Conservation (phyloP, 352 stramenopile species). For the Globisporangium camurandrum region DNA sequence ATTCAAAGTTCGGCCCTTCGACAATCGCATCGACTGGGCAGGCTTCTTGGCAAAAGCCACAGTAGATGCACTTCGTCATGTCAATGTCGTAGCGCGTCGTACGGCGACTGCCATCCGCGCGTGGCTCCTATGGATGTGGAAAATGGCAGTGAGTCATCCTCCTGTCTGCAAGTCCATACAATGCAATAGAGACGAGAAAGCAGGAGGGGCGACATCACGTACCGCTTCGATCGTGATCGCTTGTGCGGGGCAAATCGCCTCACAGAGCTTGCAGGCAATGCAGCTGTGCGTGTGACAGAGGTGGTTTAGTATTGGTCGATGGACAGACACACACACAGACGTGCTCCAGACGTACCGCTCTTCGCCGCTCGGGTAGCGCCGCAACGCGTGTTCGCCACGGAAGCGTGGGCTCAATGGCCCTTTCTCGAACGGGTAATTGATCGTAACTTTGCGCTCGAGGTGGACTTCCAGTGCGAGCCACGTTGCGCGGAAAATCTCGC, state of each 20-base stretch:
- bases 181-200: constrained; percentile 2
- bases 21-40: constrained; percentile 99
- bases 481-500: constrained; percentile 68
- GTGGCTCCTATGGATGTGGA: constrained; percentile 68
- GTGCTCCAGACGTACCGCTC: constrained; percentile 73
- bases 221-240: constrained; percentile 99
- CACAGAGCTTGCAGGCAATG: constrained; percentile 99
- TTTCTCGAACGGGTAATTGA: constrained; percentile 99
- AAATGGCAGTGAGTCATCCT: too few relatives aligned
- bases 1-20: constrained; percentile 99
- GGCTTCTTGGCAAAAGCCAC: constrained; percentile 93
- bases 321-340: background rate
- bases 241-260: constrained; percentile 98
- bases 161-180: background rate
- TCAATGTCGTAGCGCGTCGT: constrained; percentile 99
- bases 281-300: constrained; percentile 51
- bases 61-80: constrained; percentile 99
- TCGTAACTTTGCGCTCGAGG: constrained; percentile 92
- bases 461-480: constrained; percentile 81
- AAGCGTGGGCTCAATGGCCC: constrained; percentile 95
- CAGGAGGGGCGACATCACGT: constrained; percentile 10
- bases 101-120: constrained; percentile 95
- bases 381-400: constrained; percentile 97
- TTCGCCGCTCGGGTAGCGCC: constrained; percentile 98
- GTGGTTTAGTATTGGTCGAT: background rate